These are phyloP conservation scores for Sporobolomyces phaffii DNA, from an alignment of 768 basidiomycete species.

Conservation along the genomic window DNA sequence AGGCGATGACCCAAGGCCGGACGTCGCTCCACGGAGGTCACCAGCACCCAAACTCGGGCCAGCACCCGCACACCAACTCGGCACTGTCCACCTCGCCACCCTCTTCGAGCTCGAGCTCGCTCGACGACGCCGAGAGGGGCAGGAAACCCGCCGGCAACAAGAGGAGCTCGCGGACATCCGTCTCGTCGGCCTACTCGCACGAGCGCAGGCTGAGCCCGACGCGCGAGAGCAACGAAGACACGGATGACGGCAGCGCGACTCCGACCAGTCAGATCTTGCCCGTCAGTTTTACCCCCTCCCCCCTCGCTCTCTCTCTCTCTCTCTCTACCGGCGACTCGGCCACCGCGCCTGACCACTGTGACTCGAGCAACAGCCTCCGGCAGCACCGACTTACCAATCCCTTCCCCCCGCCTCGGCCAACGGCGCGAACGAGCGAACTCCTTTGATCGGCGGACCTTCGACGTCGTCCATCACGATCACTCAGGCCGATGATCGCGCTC, in stretches of 20 bases:
- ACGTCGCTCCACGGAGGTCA: not conserved
- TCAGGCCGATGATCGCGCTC: constrained; percentile 9
- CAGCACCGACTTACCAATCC: constrained; percentile 4
- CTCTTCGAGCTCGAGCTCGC: not conserved
- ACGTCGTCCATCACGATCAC: constrained; percentile 4
- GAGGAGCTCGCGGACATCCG: not conserved
- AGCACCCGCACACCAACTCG: not conserved
- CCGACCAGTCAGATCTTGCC: not conserved
- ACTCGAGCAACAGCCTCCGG: not conserved
- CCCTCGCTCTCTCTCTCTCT: not conserved
- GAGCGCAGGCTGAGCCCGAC: constrained; percentile 28
- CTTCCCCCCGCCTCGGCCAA: not conserved
- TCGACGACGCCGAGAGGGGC: not conserved
- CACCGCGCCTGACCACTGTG: no score
- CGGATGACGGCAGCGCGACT: not conserved
- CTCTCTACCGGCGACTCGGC: not conserved
- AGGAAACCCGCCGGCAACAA: not conserved
- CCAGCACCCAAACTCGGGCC: not conserved
- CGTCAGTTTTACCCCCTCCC: not conserved
- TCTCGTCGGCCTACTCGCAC: constrained; percentile 14
- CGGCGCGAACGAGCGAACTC: not conserved
- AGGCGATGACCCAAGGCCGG: not conserved
- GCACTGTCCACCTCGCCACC: constrained; percentile 1
- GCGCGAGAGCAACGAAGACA: constrained; percentile 9
- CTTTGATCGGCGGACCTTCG: not conserved